Conservation (phyloP, 768 basidiomycete species). For the Amanita muscaria region DNA sequence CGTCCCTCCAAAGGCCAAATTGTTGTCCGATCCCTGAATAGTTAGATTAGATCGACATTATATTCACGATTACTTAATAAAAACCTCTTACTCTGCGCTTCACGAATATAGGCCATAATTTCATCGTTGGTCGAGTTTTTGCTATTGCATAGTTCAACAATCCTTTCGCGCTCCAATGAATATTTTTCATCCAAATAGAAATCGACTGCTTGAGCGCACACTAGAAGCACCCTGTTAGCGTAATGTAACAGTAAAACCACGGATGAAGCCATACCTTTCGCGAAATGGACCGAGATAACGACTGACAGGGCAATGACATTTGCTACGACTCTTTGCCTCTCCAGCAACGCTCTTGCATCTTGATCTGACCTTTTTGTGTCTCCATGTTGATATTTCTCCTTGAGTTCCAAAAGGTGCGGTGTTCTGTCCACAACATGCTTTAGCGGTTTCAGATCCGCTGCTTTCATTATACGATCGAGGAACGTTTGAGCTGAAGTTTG, state of each 20-base stretch:
- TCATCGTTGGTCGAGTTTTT: constrained; percentile 10
- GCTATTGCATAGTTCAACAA: constrained; percentile 11
- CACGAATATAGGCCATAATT: constrained; percentile 19
- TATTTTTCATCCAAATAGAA: constrained; percentile 18
- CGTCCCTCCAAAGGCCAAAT: constrained; percentile 13
- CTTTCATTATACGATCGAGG: constrained; percentile 6
- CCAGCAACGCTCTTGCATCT: constrained; percentile 10
- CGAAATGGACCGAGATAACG: constrained; percentile 16
- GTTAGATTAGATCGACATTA: no score
- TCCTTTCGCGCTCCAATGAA: constrained; percentile 12
- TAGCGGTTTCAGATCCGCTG: constrained; percentile 2
- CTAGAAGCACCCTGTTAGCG: constrained; percentile 10
- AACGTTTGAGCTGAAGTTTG: constrained; percentile 1
- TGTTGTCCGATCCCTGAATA: constrained; percentile 12
- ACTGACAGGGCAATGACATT: constrained; percentile 11
- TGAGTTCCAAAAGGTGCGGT: not conserved
- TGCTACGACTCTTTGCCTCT: constrained; percentile 13
- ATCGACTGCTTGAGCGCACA: constrained; percentile 17
- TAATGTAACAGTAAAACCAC: not conserved
- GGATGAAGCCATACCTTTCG: constrained; percentile 13
- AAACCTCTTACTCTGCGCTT: constrained; percentile 19
- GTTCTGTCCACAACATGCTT: not conserved
- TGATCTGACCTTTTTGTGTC: no score
- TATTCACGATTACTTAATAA: no score
- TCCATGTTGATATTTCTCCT: not conserved